These are phyloP conservation scores for Mollisiaceae sp. DNA, from an alignment of 2,329 filamentous ascomycete genomes.

Conservation along the genomic window DNA sequence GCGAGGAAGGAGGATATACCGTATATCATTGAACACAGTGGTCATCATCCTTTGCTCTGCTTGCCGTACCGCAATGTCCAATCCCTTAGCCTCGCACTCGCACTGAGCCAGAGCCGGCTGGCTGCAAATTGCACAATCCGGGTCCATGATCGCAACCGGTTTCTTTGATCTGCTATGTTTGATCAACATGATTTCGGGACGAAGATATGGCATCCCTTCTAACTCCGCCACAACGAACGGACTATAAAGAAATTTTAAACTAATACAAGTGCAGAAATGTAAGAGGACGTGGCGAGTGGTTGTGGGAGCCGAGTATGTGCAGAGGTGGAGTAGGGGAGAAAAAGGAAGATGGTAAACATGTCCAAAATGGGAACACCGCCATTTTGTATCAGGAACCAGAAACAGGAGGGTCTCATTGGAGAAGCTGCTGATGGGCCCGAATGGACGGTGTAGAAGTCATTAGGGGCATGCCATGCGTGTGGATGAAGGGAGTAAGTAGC, in stretches of 20 bases:
- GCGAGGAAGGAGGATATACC: slow-evolving; percentile 50
- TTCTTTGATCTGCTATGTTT: slow-evolving; percentile 37
- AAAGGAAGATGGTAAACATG: slow-evolving; percentile 9
- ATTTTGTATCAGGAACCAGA: slow-evolving; percentile 3
- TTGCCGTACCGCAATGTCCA: slow-evolving; percentile 66
- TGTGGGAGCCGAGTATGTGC: slow-evolving; percentile 6
- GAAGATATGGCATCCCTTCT: slow-evolving; percentile 32
- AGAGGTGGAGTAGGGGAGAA: background rate
- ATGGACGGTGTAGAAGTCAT: slow-evolving; percentile 30
- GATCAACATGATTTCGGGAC: slow-evolving; percentile 39
- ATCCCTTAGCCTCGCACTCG: slow-evolving; percentile 69
- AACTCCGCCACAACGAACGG: slow-evolving; percentile 9
- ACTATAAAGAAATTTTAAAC: slow-evolving; percentile 13
- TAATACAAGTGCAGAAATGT: slow-evolving; percentile 10
- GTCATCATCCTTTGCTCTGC: slow-evolving; percentile 69
- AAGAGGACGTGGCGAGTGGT: slow-evolving; percentile 8
- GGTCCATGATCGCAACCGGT: slow-evolving; percentile 66
- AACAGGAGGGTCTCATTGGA: slow-evolving; percentile 8
- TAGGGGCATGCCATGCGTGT: slow-evolving; percentile 8
- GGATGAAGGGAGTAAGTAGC: background rate
- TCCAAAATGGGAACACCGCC: slow-evolving; percentile 7
- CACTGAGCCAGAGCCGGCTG: slow-evolving; percentile 63
- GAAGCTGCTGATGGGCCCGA: slow-evolving; percentile 11
- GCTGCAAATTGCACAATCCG: slow-evolving; percentile 71
- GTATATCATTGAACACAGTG: slow-evolving; percentile 65